These are phyloP conservation scores for Sarocladiaceae sp. DNA, from an alignment of 2,329 filamentous ascomycete genomes.

Conservation along the genomic window DNA sequence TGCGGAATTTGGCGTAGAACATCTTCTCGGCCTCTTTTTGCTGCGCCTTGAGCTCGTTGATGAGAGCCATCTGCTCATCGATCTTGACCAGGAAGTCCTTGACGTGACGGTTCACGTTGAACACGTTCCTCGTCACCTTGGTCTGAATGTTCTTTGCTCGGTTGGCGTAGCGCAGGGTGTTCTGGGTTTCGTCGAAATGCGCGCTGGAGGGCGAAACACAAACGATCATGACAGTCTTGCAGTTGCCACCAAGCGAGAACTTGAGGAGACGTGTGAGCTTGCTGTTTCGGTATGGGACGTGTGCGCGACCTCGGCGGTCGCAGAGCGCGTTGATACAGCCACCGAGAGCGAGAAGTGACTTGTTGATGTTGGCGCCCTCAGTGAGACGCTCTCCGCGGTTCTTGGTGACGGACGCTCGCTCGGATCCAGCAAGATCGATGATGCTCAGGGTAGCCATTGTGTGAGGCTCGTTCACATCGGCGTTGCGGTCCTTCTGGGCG, in stretches of 20 bases:
- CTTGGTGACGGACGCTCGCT: conserved; percentile 92
- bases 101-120: conserved; percentile 97
- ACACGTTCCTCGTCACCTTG: conserved; percentile 98
- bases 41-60: conserved; percentile 90
- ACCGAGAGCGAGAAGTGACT: conserved; percentile 86
- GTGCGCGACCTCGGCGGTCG: conserved; percentile 83
- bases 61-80: conserved; percentile 94
- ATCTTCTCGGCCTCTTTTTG: conserved; percentile 80
- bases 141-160: conserved; percentile 99
- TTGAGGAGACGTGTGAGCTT: conserved; percentile 94
- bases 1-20: conserved; percentile 84
- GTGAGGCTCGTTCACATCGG: conserved; percentile 85
- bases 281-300: conserved; percentile 95
- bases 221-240: conserved; percentile 99
- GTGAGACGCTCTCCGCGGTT: conserved; percentile 86
- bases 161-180: conserved; percentile 94
- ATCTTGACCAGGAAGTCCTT: conserved; percentile 99
- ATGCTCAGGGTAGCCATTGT: conserved; percentile 98
- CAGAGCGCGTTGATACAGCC: conserved; percentile 98
- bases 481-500: conserved; percentile 88
- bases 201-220: conserved; percentile 94
- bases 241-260: conserved; percentile 95
- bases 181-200: conserved; percentile 97
- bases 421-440: conserved; percentile 93
- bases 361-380: conserved; percentile 99